Percentiles rank a stretch among this genome's conserved stretches.
These are phyloP conservation scores for Phytophthora brassicae DNA, from an alignment of 352 stramenopile genomes.

Conservation along the genomic window DNA sequence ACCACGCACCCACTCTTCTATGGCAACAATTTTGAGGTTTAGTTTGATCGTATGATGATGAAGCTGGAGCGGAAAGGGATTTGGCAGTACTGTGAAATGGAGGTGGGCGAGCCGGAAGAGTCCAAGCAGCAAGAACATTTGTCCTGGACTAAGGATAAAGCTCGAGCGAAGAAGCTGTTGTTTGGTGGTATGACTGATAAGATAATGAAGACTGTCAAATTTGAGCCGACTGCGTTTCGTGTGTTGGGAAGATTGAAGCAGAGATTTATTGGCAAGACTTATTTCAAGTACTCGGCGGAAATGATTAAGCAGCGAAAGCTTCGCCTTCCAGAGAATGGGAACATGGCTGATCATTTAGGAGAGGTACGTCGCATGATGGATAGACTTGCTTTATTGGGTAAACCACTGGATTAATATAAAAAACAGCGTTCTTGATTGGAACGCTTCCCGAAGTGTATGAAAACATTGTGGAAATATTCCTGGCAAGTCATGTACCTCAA, in stretches of 20 bases:
- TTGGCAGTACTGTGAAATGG: slow-evolving; percentile 6
- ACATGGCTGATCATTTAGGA: background rate
- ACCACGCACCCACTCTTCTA: background rate
- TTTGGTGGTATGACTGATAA: slow-evolving; percentile 14
- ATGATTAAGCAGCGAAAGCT: background rate
- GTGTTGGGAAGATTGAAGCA: background rate
- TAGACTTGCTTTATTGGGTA: background rate
- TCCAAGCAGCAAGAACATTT: slow-evolving; percentile 1
- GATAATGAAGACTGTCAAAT: slow-evolving; percentile 8
- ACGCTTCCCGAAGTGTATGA: background rate
- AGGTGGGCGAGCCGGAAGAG: background rate
- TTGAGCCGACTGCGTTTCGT: background rate
- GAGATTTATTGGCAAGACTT: background rate
- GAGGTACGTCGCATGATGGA: background rate
- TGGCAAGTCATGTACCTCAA: background rate
- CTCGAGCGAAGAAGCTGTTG: slow-evolving; percentile 5
- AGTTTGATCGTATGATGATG: slow-evolving; percentile 4
- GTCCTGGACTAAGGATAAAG: background rate
- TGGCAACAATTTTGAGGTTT: slow-evolving; percentile 14
- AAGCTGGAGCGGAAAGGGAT: slow-evolving; percentile 7
- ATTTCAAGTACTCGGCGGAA: slow-evolving; percentile 1
- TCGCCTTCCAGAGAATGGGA: background rate
- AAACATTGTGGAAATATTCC: background rate
- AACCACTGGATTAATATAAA: background rate
- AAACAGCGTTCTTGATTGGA: background rate